Evolutionary conservation across 2,329 filamentous ascomycete genomes (phyloP).

Genomic region (Trichoderma citrinoviride): DNA sequence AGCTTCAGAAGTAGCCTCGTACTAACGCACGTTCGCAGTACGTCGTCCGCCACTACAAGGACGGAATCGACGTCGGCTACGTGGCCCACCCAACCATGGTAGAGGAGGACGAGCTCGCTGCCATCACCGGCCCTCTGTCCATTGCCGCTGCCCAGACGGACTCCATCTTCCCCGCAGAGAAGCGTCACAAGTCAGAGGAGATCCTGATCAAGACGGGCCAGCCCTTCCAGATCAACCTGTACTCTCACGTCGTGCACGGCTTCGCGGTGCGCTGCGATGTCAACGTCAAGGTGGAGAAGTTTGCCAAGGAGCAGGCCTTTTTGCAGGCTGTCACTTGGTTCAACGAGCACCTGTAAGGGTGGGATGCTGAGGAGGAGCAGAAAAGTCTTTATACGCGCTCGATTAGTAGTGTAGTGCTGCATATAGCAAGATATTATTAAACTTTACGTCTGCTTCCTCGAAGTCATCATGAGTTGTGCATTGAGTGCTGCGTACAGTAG

Average conservation of each 20-base stretch:
- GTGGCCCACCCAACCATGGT: slow-evolving; percentile 77
- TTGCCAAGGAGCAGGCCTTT: slow-evolving; percentile 79
- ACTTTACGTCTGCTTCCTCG: no score
- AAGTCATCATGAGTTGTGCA: no score
- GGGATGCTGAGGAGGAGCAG: not conserved
- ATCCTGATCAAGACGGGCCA: slow-evolving; percentile 54
- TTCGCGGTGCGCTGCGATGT: slow-evolving; percentile 70
- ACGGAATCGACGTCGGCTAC: slow-evolving; percentile 67
- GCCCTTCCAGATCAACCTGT: slow-evolving; percentile 76
- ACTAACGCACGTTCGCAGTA: slow-evolving; percentile 45
- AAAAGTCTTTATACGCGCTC: not conserved
- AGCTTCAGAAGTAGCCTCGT: no score
- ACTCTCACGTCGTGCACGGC: slow-evolving; percentile 68
- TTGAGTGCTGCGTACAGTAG: no score
- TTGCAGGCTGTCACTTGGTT: slow-evolving; percentile 77
- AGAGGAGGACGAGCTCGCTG: slow-evolving; percentile 61
- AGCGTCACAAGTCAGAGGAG: slow-evolving; percentile 63
- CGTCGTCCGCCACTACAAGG: slow-evolving; percentile 60
- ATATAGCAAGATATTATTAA: not conserved
- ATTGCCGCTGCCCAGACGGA: slow-evolving; percentile 66
- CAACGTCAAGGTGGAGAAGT: slow-evolving; percentile 56
- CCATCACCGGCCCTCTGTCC: slow-evolving; percentile 64
- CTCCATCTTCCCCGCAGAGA: slow-evolving; percentile 61
- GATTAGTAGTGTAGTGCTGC: no score
- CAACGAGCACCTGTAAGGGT: slow-evolving; percentile 40